Conservation (phyloP, 495 filamentous ascomycete species). For the Friedmanniomyces simplex region DNA sequence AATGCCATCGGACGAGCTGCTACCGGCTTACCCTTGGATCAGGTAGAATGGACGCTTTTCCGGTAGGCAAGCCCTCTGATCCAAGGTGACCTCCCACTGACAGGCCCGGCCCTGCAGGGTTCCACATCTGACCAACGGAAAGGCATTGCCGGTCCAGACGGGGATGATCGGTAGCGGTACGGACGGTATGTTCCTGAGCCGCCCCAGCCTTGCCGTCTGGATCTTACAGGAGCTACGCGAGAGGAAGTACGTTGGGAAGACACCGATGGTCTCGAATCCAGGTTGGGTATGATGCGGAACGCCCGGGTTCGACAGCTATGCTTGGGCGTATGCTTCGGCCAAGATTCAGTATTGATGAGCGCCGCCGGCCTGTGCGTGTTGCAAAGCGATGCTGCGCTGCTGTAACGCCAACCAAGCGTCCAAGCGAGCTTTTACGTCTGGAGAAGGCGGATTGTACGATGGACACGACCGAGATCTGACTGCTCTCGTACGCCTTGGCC, state of each 20-base stretch:
- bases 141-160: neutral
- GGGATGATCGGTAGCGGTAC: neutral
- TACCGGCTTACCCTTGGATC: neutral
- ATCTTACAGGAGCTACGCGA: constrained; percentile 8
- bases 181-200: constrained; percentile 5
- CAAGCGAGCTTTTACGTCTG: too few species aligned
- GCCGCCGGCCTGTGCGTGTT: neutral
- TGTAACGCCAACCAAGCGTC: too few species aligned
- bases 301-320: neutral
- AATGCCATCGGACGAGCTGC: neutral
- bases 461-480: too few species aligned
- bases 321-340: neutral
- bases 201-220: constrained; percentile 1
- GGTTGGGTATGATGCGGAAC: constrained; percentile 7
- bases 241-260: constrained; percentile 1
- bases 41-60: neutral
- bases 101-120: neutral
- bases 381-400: too few species aligned
- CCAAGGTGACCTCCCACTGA: neutral
- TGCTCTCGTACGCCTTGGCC: too few species aligned
- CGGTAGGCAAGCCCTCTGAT: neutral
- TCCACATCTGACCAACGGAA: neutral
- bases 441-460: too few species aligned
- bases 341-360: constrained; percentile 1
- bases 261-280: constrained; percentile 1